Evolutionary conservation across 257 asterid species (phyloP), one percentile per base, ranked within the genome.

Genomic region (Ligustrum vulgare): DNA sequence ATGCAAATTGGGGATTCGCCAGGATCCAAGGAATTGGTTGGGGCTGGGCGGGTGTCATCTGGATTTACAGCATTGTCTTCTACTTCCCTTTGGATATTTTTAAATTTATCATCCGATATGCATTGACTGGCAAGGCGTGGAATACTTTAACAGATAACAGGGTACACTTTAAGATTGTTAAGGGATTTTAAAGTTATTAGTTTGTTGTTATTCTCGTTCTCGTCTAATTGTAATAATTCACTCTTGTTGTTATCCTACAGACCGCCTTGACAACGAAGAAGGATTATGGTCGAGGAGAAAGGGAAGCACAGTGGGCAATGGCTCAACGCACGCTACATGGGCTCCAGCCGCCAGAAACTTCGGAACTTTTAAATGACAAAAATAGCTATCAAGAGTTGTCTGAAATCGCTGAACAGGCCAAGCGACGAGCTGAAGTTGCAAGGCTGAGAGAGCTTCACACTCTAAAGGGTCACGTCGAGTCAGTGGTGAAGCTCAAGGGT

Each of bases 31-130:
- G 88, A 16, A 82, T 87, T 13, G 91, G 91, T 7, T 87, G 91
- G 91, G 89, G 91, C 1, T 87, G 91, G 91, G 91, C 91, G 10
- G 88, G 86, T 41, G 80, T 87, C 32, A 87, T 87, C 33, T 87
- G 91, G 91, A 22, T 87, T 11, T 87, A 83, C 71, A 87, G 89
- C 67, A 60, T 87, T 23, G 18, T 87, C 72, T 77, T 77, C 83
- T 87, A 87, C 80, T 4, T 87, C 23, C 91, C 91, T 1, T 80
- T 85, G 8, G 91, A 87, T 51, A 8, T 87, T 6, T 70, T 87
- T 56, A 87, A 87, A 69, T 87, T 87, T 35, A 71, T 72, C 49
- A 85, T 83, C 28, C 58, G 86, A 75, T 87, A 81, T 67, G 71
- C 47, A 8, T 45, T 72, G 77, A 87, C 81, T 65, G 89, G 91